These are phyloP conservation scores for Boechera retrofracta DNA, from an alignment of 345 rosid genomes.

Conservation along the genomic window DNA sequence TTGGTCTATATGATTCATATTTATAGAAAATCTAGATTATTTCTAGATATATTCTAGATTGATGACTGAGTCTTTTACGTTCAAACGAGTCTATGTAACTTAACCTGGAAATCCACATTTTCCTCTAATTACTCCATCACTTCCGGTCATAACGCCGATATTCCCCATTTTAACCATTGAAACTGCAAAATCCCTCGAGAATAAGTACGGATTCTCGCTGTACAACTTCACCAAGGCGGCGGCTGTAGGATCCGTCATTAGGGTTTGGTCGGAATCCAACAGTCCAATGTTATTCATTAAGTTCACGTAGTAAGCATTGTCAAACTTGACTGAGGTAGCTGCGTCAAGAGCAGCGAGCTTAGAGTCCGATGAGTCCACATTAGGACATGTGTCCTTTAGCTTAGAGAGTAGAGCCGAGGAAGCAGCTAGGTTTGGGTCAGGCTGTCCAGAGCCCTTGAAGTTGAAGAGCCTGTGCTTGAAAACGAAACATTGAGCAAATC, in stretches of 20 bases:
- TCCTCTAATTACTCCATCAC: conserved; percentile 66
- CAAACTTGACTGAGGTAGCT: conserved; percentile 53
- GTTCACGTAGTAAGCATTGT: conserved; percentile 70
- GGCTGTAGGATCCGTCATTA: conserved; percentile 56
- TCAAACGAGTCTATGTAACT: background rate
- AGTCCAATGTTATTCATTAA: conserved; percentile 59
- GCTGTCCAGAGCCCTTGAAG: conserved; percentile 73
- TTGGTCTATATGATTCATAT: conserved; percentile 22
- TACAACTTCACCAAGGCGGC: conserved; percentile 63
- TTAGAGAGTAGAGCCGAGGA: conserved; percentile 48
- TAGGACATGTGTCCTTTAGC: conserved; percentile 66
- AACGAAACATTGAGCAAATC: conserved; percentile 84
- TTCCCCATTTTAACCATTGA: conserved; percentile 77
- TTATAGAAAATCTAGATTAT: conserved; percentile 19
- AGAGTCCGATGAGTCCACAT: conserved; percentile 57
- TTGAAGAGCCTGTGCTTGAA: conserved; percentile 80
- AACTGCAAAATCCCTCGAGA: conserved; percentile 63
- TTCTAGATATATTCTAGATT: conserved; percentile 13
- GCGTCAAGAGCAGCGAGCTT: conserved; percentile 74
- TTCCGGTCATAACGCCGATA: conserved; percentile 67
- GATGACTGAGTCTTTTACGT: conserved; percentile 10
- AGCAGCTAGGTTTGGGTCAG: conserved; percentile 69
- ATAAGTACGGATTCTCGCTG: conserved; percentile 53
- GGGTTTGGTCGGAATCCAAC: conserved; percentile 77
- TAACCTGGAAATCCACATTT: conserved; percentile 69